Conservation (phyloP, 1,284 basidiomycete species). For the Austroboletus niveus region DNA sequence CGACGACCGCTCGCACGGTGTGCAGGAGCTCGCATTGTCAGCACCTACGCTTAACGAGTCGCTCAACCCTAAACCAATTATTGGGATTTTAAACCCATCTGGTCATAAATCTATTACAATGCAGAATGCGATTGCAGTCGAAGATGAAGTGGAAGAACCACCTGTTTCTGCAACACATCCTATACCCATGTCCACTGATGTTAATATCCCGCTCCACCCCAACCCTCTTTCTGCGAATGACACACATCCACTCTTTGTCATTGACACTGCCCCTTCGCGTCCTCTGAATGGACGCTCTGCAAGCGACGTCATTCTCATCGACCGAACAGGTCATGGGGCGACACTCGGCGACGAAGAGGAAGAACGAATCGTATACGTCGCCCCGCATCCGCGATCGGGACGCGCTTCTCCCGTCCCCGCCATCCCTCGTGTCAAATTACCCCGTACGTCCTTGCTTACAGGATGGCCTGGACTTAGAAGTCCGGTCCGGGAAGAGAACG, state of each 20-base stretch:
- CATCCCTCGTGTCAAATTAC: slow-evolving; percentile 17
- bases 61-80: slow-evolving; percentile 1
- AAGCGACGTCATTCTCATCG: slow-evolving; percentile 28
- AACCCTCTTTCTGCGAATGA: not conserved
- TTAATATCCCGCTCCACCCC: not conserved
- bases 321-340: slow-evolving; percentile 14
- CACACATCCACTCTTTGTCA: slow-evolving; percentile 31
- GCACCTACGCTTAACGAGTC: no score
- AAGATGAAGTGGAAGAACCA: not conserved
- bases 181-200: not conserved
- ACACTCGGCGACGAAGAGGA: slow-evolving; percentile 41
- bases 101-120: not conserved
- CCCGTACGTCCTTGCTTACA: slow-evolving; percentile 33
- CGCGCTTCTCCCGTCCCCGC: slow-evolving; percentile 14
- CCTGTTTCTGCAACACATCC: not conserved
- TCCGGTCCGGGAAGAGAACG: slow-evolving; percentile 8
- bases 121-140: not conserved
- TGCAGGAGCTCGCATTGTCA: not conserved
- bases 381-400: slow-evolving; percentile 47
- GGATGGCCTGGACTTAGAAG: slow-evolving; percentile 11
- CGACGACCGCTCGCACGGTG: not conserved
- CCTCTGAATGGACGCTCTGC: slow-evolving; percentile 13
- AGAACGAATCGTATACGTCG: slow-evolving; percentile 60
- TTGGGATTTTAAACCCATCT: slow-evolving; percentile 1
- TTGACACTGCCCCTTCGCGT: slow-evolving; percentile 40